These are phyloP conservation scores for Stellera chamaejasme DNA, from an alignment of 345 rosid species.

Conservation along the genomic window DNA sequence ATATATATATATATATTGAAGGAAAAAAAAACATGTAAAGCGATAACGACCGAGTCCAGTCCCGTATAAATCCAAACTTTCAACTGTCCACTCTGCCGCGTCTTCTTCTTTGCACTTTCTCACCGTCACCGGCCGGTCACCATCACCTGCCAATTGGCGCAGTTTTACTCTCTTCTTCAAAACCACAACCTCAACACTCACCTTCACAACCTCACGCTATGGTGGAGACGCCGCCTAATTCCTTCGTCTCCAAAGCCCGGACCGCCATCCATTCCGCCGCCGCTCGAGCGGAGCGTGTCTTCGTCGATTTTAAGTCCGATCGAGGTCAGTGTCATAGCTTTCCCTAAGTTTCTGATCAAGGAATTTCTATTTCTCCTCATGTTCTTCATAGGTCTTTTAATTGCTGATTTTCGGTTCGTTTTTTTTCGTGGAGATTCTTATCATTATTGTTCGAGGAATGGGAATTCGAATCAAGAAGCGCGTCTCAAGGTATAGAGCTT, in stretches of 20 bases:
- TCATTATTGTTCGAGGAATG: too few relatives aligned
- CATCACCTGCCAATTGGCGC: background rate
- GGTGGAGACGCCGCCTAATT: slow-evolving; percentile 41
- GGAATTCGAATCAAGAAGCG: too few relatives aligned
- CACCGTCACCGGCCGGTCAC: too few relatives aligned
- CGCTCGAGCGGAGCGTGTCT: slow-evolving; percentile 95
- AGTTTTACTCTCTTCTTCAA: slow-evolving; percentile 8
- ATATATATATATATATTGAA: too few relatives aligned
- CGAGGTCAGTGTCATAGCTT: slow-evolving; percentile 29
- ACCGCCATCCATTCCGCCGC: slow-evolving; percentile 93
- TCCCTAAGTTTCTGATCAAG: too few relatives aligned
- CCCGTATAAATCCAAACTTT: too few relatives aligned
- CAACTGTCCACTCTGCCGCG: too few relatives aligned
- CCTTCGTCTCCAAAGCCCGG: slow-evolving; percentile 85
- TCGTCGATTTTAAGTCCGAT: slow-evolving; percentile 81
- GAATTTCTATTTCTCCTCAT: background rate
- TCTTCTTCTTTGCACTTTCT: too few relatives aligned
- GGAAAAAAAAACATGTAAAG: too few relatives aligned
- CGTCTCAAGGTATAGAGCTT: too few relatives aligned
- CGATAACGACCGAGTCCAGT: too few relatives aligned
- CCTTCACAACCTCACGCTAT: slow-evolving; percentile 32
- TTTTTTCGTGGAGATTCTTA: too few relatives aligned
- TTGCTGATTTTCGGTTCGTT: background rate
- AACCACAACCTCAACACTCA: slow-evolving; percentile 15
- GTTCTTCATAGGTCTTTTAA: background rate